Base-by-base conservation (phyloP, 371 early-diverging fungal genomes). In the Vairimorpha apis region DNA sequence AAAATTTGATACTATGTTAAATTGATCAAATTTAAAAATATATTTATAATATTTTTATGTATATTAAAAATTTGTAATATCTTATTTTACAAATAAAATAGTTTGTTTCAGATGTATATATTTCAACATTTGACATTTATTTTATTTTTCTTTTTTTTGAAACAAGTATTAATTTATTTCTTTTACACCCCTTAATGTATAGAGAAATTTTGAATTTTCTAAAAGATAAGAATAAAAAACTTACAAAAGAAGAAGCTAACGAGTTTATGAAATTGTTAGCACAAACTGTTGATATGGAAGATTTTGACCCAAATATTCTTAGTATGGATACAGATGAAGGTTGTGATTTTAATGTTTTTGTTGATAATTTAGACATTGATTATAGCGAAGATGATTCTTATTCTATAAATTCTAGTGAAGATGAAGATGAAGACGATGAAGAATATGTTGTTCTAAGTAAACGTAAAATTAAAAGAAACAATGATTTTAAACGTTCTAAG, bases 151-250 rank as follows among this genome's bases (percentile, higher is more conserved):
- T n/a, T n/a, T n/a, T n/a, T n/a, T n/a, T n/a, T n/a, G n/a, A n/a
- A n/a, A n/a, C n/a, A n/a, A n/a, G n/a, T n/a, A n/a, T n/a, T n/a
- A n/a, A n/a, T n/a, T n/a, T n/a, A n/a, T n/a, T n/a, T n/a, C n/a
- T 53, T 38, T 53, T 53, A 51, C 29, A 33, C 56, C 25, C 37
- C 51, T 21, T 33, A 45, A 70, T 70, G 70, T 70, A 70, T 49
- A 49, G 62, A 62, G 62, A 70, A 21, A 59, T 70, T 41, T 44
- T 70, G 32, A 70, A 70, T 27, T 70, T 70, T 62, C 33, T 70
- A 49, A 37, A 38, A 35, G 49, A 35, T 0, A 44, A 49, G 27
- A 70, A 59, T 30, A 70, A 49, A 49, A 70, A 51, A 60, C 35
- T 70, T 25, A 51, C 70, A 60, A 49, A 70, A 49, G 62, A 70